Evolutionary conservation across 2,329 filamentous ascomycete species (phyloP).

Genomic region (Esteya vermicola): DNA sequence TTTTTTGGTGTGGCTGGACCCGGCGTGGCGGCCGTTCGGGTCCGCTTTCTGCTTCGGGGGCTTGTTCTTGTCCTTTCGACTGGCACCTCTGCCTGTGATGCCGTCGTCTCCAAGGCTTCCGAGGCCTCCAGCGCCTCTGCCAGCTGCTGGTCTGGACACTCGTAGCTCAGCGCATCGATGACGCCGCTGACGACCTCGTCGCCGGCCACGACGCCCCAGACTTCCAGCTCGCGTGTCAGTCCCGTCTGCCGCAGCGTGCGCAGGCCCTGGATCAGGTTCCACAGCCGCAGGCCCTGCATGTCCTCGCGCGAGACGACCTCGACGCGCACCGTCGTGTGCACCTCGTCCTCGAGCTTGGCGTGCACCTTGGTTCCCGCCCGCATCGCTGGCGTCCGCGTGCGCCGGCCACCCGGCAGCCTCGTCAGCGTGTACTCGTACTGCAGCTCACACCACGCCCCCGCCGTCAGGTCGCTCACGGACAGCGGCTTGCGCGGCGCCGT

Average conservation of each 20-base stretch:
- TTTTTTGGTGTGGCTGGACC: conserved; percentile 15
- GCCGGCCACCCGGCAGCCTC: conserved; percentile 54
- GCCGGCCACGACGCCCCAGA: conserved; percentile 67
- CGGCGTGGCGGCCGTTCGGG: no score
- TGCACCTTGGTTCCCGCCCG: conserved; percentile 68
- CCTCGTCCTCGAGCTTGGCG: conserved; percentile 68
- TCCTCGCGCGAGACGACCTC: conserved; percentile 66
- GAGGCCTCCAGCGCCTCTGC: no score
- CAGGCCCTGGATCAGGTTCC: conserved; percentile 83
- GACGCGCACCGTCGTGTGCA: conserved; percentile 64
- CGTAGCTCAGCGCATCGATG: conserved; percentile 72
- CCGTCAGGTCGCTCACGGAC: conserved; percentile 76
- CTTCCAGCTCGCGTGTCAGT: conserved; percentile 59
- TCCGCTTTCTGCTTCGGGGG: conserved; percentile 15
- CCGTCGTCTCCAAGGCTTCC: no score
- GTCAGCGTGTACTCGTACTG: conserved; percentile 84
- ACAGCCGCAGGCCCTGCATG: conserved; percentile 64
- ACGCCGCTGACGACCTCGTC: conserved; percentile 78
- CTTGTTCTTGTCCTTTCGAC: no score
- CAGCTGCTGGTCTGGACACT: conserved; percentile 58
- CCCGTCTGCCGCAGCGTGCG: conserved; percentile 58
- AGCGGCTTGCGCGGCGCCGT: conserved; percentile 63
- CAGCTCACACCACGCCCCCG: conserved; percentile 89
- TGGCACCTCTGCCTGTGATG: no score
- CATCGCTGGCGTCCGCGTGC: conserved; percentile 70